Conservation (phyloP, 2,329 filamentous ascomycete genomes). For the Paraphaeosphaeria sporulosa region DNA sequence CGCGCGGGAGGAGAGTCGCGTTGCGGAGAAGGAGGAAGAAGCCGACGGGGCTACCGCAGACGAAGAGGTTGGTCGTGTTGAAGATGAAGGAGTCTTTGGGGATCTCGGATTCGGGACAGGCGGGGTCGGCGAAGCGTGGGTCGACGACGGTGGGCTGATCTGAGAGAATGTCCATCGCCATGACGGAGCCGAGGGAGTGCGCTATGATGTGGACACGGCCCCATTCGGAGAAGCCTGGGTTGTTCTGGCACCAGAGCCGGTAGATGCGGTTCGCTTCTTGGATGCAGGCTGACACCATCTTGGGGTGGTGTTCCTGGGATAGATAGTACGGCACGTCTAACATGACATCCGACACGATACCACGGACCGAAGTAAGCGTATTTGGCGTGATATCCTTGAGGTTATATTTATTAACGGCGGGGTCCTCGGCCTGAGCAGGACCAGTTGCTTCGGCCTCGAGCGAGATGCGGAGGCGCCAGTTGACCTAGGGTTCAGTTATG, state of each 20-base stretch:
- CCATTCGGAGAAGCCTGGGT: conserved; percentile 79
- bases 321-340: conserved; percentile 98
- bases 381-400: conserved; percentile 91
- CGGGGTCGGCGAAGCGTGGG: conserved; percentile 42
- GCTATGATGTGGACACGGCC: conserved; percentile 92
- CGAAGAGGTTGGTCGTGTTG: conserved; percentile 86
- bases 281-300: conserved; percentile 90
- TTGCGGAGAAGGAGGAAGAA: conserved; percentile 91
- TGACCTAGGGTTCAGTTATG: conserved; percentile 60
- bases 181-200: conserved; percentile 92
- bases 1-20: conserved; percentile 75
- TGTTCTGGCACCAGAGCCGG: conserved; percentile 91
- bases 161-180: conserved; percentile 91
- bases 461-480: conserved; percentile 89
- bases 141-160: conserved; percentile 81
- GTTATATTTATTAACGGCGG: conserved; percentile 67
- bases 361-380: conserved; percentile 87
- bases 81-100: conserved; percentile 76
- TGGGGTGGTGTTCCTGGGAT: conserved; percentile 86
- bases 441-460: conserved; percentile 76
- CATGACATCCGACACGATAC: conserved; percentile 96
- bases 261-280: conserved; percentile 96
- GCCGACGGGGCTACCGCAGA: conserved; percentile 87
- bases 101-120: conserved; percentile 57
- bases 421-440: conserved; percentile 61